Evolutionary conservation across 306 rosid species (phyloP), one percentile per base, ranked within the genome.

Genomic region (Fragaria nilgerrensis): DNA sequence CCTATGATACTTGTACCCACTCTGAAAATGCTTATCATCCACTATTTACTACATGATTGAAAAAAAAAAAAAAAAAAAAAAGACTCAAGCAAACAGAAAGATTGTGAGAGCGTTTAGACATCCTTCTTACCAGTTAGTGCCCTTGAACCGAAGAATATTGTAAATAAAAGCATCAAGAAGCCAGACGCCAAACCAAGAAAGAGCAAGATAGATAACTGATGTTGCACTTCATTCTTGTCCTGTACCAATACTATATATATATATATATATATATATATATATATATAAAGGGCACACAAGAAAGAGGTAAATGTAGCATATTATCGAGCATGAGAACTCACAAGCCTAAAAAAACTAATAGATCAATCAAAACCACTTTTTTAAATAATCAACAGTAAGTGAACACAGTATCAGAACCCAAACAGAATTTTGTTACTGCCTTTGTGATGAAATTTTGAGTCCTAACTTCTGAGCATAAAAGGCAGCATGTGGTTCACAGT

Each of bases 141-240:
- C 85, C 88, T 77, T 52, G 89, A 77, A 80, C 98, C 97, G 53
- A 88, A 86, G 37, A 92, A 77, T 80, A 76, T 82, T 62, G 97
- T 89, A 79, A 88, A 91, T 65, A 94, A 76, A 68, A 94, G 86
- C 98, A 94, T 90, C 68, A 75, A 17, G 55, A 82, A 25, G 80
- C 97, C 98, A 89, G 95, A 92, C 65, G 79, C 75, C 81, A 94
- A 83, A 70, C 96, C 98, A 78, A 92, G 71, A 86, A 90, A 92
- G 78, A 94, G 98, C 91, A 94, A 86, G 76, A 85, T 55, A 2
- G 87, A 90, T 85, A 85, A 82, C 83, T 88, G 87, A 81, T 89
- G 96, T 78, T 94, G 98, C 70, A 94, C 97, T 85, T 87, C 93
- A 59, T 84, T 87, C 78, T 84, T 92, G 69, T 94, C 96, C 96